Base-by-base conservation (phyloP, 2,329 filamentous ascomycete genomes). In the Nemania sp. region DNA sequence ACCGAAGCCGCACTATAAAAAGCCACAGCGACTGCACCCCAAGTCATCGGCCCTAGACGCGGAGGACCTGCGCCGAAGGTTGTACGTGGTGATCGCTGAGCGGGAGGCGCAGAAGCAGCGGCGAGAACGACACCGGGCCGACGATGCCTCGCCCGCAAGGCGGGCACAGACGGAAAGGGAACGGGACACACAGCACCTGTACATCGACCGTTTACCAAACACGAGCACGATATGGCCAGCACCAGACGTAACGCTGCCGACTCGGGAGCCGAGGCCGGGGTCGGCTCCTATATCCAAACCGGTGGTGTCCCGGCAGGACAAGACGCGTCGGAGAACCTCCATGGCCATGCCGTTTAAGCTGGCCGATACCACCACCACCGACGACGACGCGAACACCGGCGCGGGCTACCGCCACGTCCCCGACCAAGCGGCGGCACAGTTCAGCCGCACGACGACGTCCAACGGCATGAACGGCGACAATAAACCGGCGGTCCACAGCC, bases 361-460 rank as follows among this genome's bases (percentile, higher is more conserved):
- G 29, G 37, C 45, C 21, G 18, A 37, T 17, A 37, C 40, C 25
- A 15, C 25, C 12, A 15, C 18, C 18, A 11, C 34, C 25, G 59
- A 37, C 43, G 12, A n/a, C n/a, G 29, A 46, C 13, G 48, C 62
- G 47, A 40, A 21, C 13, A 34, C 37, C 1, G 46, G 25, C 29
- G 34, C 45, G 18, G 25, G 46, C 13, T 81, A 84, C 64, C 81
- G 76, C 37, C 81, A 87, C 65, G 72, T 85, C 2, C 85, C 85
- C 13, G 76, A 78, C 54, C 77, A 82, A 37, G 84, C 84, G 0
- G 83, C 84, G 1, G 69, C 78, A 12, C 83, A 86, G 59, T 87
- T 87, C 67, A 74, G 79, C 10, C 74, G 78, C 45, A 87, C 84
- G 0, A 80, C 83, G 0, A 84, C 82, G 1, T 74, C 78, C 15